Evolutionary conservation across 441 rosid species (phyloP), one percentile per base, ranked within the genome.

Genomic region (Syzygium syzygioides): DNA sequence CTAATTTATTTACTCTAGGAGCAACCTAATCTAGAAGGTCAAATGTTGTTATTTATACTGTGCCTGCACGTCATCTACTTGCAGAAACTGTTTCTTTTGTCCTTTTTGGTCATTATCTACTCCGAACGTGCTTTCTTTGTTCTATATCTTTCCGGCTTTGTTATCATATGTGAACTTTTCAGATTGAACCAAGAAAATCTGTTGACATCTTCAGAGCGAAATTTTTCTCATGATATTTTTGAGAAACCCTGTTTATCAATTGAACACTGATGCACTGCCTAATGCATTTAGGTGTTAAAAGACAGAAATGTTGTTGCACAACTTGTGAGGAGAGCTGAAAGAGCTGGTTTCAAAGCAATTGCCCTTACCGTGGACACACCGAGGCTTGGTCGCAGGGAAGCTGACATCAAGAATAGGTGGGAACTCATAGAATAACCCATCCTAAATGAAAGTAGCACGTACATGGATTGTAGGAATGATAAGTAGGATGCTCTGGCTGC

Each of bases 401-500:
- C 99, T 87, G 99, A 97, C 93, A 98, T 98, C 93, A 98, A 96
- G 94, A 98, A 97, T 93, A 94, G 99, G 99, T 97, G 62, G 89
- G 83, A 30, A 85, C 55, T 89, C 55, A 83, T 68, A 87, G 86
- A 71, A 79, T 87, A 45, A 91, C 52, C 83, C 83, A 41, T 76
- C 52, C 83, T 23, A 76, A 41, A 37, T 37, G 83, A 76, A 76
- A 76, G 83, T 76, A 76, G 52, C 52, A 76, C 83, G 23, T 20
- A 41, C 83, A 23, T 76, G 52, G 52, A 76, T 76, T 23, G 83
- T 76, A 20, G 52, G 83, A 76, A 76, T 41, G 26, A 41, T 41
- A 12, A 76, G n/a, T 76, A 76, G 53, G 83, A 41, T 23, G 13
- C 52, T 41, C 83, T 45, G 52, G 50, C 52, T 76, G n/a, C 83